phyloP scores from a whole-genome alignment of 176 grass and related monocot species.

The Thinopyrum elongatum region DNA sequence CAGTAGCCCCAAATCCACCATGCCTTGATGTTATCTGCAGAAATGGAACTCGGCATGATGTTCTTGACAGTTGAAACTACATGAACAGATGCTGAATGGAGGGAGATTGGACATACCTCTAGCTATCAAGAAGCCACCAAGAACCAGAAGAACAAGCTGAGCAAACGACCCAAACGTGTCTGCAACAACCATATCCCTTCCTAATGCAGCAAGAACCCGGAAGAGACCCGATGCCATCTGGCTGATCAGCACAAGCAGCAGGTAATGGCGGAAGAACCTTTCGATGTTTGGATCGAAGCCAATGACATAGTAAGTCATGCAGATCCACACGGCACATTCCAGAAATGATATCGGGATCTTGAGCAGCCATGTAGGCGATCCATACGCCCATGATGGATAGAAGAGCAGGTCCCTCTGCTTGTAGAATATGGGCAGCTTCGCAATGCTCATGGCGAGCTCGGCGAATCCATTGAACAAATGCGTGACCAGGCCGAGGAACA shows the following conservation, averaged over 20 bases:
- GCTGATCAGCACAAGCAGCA: constrained; percentile 86
- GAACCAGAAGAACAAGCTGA: constrained; percentile 88
- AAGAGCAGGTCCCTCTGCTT: constrained; percentile 94
- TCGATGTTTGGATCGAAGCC: constrained; percentile 84
- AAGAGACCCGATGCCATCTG: constrained; percentile 95
- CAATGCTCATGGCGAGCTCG: constrained; percentile 89
- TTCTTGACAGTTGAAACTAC: neutral
- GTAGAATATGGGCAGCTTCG: constrained; percentile 88
- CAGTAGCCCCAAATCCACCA: constrained; percentile 99
- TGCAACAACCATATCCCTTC: constrained; percentile 95
- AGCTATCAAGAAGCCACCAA: constrained; percentile 92
- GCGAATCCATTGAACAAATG: constrained; percentile 91
- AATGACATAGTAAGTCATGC: constrained; percentile 90
- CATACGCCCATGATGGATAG: constrained; percentile 94
- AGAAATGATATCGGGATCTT: constrained; percentile 93
- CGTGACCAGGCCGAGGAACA: constrained; percentile 96
- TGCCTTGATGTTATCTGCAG: constrained; percentile 86
- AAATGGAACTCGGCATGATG: constrained; percentile 18
- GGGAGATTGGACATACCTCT: constrained; percentile 47
- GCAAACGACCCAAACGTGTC: constrained; percentile 95
- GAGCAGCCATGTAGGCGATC: constrained; percentile 81
- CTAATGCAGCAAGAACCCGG: constrained; percentile 81
- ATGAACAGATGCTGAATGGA: neutral
- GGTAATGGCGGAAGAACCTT: constrained; percentile 91
- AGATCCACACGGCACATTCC: constrained; percentile 86